Evolutionary conservation across 75 land plant genomes (phyloP).

Genomic region (Sequoiadendron giganteum): DNA sequence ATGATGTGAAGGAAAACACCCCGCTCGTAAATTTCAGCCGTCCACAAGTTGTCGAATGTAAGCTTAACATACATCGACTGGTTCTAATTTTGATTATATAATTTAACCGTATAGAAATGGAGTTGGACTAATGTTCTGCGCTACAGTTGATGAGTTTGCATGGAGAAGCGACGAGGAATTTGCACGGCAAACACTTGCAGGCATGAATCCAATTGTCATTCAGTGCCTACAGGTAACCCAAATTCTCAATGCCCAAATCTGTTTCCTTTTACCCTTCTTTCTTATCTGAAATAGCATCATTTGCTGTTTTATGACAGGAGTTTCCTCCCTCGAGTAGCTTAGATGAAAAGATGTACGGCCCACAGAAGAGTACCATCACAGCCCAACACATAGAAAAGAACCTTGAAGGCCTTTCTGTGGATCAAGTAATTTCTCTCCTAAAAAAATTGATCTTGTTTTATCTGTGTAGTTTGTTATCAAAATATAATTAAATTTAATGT

Average conservation of each 20-base stretch:
- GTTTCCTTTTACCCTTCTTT: background rate
- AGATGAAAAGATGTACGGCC: constrained; percentile 62
- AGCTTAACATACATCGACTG: background rate
- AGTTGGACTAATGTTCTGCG: background rate
- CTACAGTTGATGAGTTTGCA: constrained; percentile 16
- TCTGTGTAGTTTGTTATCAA: background rate
- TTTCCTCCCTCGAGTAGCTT: constrained; percentile 74
- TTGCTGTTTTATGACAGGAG: constrained; percentile 8
- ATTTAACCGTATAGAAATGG: background rate
- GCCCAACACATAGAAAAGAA: constrained; percentile 52
- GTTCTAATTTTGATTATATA: background rate
- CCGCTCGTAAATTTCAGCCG: background rate
- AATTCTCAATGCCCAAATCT: background rate
- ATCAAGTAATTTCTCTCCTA: constrained; percentile 26
- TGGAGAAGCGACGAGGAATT: constrained; percentile 39
- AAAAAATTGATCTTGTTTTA: background rate
- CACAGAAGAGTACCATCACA: constrained; percentile 64
- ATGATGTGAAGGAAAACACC: background rate
- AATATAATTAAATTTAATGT: background rate
- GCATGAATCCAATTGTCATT: constrained; percentile 32
- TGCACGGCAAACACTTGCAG: constrained; percentile 40
- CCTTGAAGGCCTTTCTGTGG: constrained; percentile 64
- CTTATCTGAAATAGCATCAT: constrained; percentile 20
- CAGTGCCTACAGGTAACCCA: constrained; percentile 21
- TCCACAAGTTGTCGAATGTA: constrained; percentile 12